Conservation (phyloP, 768 basidiomycete genomes). For the Steccherinum ochraceum region DNA sequence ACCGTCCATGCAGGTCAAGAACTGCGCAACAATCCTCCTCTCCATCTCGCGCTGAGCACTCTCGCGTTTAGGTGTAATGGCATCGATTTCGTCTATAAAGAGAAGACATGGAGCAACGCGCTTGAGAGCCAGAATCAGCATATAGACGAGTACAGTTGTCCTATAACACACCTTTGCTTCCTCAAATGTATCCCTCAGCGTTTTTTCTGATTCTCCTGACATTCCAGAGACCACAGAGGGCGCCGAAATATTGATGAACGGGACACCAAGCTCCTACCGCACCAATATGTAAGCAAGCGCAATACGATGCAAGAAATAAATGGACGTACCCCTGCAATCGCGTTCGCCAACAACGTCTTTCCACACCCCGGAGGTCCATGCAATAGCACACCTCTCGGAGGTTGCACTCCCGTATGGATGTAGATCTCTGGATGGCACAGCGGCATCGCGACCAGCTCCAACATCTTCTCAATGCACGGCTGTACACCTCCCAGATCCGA, state of each 20-base stretch:
- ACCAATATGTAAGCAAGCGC: too few species aligned
- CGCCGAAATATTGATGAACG: conserved; percentile 92
- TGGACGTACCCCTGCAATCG: conserved; percentile 81
- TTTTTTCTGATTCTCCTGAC: conserved; percentile 98
- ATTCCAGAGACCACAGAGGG: conserved; percentile 96
- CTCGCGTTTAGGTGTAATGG: conserved; percentile 95
- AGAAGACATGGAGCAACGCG: conserved; percentile 87
- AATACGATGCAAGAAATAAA: conserved; percentile 4
- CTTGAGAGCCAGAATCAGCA: conserved; percentile 30
- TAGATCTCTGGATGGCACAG: conserved; percentile 95
- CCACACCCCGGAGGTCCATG: conserved; percentile 98
- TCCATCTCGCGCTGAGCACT: conserved; percentile 99
- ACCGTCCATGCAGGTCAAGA: conserved; percentile 99
- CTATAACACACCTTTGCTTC: conserved; percentile 74
- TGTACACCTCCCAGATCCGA: conserved; percentile 88
- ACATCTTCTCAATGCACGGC: conserved; percentile 81
- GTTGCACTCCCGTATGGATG: conserved; percentile 85
- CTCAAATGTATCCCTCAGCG: conserved; percentile 91
- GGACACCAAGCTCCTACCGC: conserved; percentile 78
- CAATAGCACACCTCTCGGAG: conserved; percentile 86
- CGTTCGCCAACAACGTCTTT: conserved; percentile 91
- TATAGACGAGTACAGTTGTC: neutral
- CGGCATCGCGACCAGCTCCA: conserved; percentile 96
- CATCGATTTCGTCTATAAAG: conserved; percentile 98
- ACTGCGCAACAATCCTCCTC: conserved; percentile 92